Base-by-base conservation (phyloP, 352 stramenopile genomes). In the Phytophthora podocarpi region DNA sequence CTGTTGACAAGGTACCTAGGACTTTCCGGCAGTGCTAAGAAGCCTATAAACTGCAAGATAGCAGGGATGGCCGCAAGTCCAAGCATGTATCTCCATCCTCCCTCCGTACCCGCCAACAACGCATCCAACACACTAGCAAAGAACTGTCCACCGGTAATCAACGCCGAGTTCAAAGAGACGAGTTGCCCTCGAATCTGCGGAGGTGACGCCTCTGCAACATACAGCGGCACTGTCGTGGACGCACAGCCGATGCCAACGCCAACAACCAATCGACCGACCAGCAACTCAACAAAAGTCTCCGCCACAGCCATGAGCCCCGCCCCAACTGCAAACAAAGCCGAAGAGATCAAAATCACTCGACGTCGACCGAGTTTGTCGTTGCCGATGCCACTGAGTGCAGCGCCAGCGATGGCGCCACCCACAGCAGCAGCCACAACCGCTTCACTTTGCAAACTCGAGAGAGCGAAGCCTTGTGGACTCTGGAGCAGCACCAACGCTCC, bases 21-120 rank as follows among this genome's bases (percentile, higher is more conserved):
- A 30, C 75, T 90, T 55, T 94, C 83, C 4, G 83, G 86, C 5
- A 95, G 46, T 2, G 77, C 26, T 15, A 95, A 21, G 24, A 93
- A 92, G 1, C 80, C 83, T 13, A 91, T 0, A 26, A 93, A 78
- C 56, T 95, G 86, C 13, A 90, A 31, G 3, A 74, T 53, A 1
- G 82, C 83, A 8, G 86, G 86, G n/a, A 93, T 43, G 8, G 80
- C 72, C 0, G 78, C 80, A 21, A 93, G 67, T 1, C 86, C 86
- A 1, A 95, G 82, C 86, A 95, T 93, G 59, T 88, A 93, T 16
- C 86, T 69, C 86, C 86, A 95, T 3, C 86, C 82, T 28, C 80
- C 68, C 6, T 70, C 55, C 5, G 80, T 70, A n/a, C 60, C 23
- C 28, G 78, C 87, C 30, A 93, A 56, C 16, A 82, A 13, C 0